Percentiles rank a stretch among this genome's conserved stretches.
These are phyloP conservation scores for Solanum aculeatissimum DNA, from an alignment of 305 asterid genomes.

Conservation along the genomic window DNA sequence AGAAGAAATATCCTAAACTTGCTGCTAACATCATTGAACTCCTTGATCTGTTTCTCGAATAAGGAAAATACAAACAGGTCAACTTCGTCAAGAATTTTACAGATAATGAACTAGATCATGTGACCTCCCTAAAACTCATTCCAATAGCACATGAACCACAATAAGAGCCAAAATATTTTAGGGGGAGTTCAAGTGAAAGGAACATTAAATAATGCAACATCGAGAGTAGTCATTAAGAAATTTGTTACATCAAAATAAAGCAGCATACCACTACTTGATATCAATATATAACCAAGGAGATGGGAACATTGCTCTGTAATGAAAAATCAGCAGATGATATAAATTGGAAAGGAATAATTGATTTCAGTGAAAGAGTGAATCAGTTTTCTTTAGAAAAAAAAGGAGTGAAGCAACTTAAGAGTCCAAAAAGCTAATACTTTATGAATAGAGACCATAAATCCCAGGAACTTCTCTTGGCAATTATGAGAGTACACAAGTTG, in stretches of 20 bases:
- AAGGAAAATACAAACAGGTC: background rate
- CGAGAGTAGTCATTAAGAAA: background rate
- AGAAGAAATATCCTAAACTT: conserved; percentile 67
- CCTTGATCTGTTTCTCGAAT: conserved; percentile 51
- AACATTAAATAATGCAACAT: background rate
- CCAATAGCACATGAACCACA: background rate
- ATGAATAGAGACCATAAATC: background rate
- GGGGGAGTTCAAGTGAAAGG: background rate
- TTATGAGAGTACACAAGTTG: background rate
- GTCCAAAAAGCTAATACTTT: background rate
- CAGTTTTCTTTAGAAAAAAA: background rate
- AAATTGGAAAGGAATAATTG: background rate
- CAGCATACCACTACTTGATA: background rate
- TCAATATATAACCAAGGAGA: background rate
- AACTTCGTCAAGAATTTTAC: background rate
- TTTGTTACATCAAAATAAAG: background rate
- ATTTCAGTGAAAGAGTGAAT: background rate
- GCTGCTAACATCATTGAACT: conserved; percentile 67
- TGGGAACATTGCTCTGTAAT: background rate
- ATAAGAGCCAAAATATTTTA: background rate
- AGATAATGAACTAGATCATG: background rate
- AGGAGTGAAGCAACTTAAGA: background rate
- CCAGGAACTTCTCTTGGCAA: background rate
- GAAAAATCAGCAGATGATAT: background rate
- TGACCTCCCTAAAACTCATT: background rate